Percentiles rank a stretch among this genome's conserved stretches.
These are phyloP conservation scores for Mucor indicus DNA, from an alignment of 371 early-diverging fungal species.

Conservation along the genomic window DNA sequence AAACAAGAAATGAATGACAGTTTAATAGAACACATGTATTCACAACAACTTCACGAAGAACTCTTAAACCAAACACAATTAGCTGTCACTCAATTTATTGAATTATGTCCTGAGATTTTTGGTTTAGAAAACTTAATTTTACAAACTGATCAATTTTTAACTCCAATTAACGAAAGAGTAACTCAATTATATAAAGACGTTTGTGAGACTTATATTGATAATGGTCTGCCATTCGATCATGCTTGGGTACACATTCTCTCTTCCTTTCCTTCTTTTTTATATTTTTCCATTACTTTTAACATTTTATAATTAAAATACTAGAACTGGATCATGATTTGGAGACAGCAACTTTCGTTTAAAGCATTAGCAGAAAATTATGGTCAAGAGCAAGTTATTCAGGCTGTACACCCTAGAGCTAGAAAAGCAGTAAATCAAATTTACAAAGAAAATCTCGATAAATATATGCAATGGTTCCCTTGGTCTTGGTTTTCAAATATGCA, in stretches of 20 bases:
- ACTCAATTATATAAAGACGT: conserved; percentile 33
- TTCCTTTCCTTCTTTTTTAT: background rate
- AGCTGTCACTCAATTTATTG: conserved; percentile 34
- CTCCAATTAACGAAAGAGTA: conserved; percentile 25
- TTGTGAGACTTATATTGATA: conserved; percentile 30
- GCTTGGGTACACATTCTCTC: conserved; percentile 30
- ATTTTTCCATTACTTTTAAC: background rate
- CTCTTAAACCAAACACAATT: conserved; percentile 27
- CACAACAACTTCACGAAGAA: conserved; percentile 33
- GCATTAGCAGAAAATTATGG: conserved; percentile 29
- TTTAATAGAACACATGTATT: conserved; percentile 21
- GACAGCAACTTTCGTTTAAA: conserved; percentile 41
- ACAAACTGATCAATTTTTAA: conserved; percentile 12
- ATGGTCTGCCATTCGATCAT: conserved; percentile 39
- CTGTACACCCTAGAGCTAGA: conserved; percentile 30
- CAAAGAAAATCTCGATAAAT: conserved; percentile 30
- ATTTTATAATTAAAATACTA: conserved; percentile 1
- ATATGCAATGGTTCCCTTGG: conserved; percentile 51
- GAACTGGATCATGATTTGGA: conserved; percentile 45
- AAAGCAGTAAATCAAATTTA: conserved; percentile 40
- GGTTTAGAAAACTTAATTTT: conserved; percentile 37
- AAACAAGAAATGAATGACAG: conserved; percentile 22
- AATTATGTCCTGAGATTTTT: conserved; percentile 32
- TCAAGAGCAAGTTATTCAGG: conserved; percentile 26
- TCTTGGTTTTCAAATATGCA: conserved; percentile 47